A percentile compares a stretch with the other conserved stretches of the same genome.
Evolutionary conservation across 352 stramenopile species (phyloP).

Genomic region (Globisporangium megalacanthum): DNA sequence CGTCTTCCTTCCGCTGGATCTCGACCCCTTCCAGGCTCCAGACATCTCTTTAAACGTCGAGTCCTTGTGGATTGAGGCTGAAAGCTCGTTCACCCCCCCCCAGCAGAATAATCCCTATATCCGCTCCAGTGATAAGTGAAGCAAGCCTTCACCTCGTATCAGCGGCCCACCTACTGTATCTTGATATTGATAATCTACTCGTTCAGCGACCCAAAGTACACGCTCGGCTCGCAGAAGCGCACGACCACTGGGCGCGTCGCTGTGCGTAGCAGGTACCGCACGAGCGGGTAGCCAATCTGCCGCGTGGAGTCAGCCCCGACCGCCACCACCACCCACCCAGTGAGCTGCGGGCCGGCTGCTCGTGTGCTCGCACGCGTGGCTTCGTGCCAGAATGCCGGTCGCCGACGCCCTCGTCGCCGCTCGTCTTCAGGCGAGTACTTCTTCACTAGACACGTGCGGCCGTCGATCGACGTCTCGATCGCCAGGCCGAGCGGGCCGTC

Average conservation of each 20-base stretch:
- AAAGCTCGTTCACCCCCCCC: constrained; percentile 1
- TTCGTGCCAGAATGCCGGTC: constrained; percentile 15
- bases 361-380: constrained; percentile 11
- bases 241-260: constrained; percentile 53
- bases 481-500: constrained; percentile 50
- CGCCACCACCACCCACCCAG: constrained; percentile 62
- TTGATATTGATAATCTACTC: background rate
- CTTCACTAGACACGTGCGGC: constrained; percentile 60
- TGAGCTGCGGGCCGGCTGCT: constrained; percentile 16
- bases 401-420: constrained; percentile 8
- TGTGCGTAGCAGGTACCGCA: constrained; percentile 69
- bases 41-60: constrained; percentile 20
- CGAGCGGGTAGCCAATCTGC: constrained; percentile 55
- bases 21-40: constrained; percentile 1
- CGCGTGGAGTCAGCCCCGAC: constrained; percentile 68
- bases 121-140: constrained; percentile 12
- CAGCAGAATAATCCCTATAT: no score
- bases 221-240: constrained; percentile 69
- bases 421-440: constrained; percentile 22
- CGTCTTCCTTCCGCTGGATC: no score
- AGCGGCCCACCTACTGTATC: no score
- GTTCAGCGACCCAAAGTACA: constrained; percentile 65
- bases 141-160: background rate
- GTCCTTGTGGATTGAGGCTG: constrained; percentile 21
- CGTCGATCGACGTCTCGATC: constrained; percentile 78